A percentile compares a stretch with the other conserved stretches of the same genome.
These are phyloP conservation scores for Mucor indicus DNA, from an alignment of 371 early-diverging fungal species.

Conservation along the genomic window DNA sequence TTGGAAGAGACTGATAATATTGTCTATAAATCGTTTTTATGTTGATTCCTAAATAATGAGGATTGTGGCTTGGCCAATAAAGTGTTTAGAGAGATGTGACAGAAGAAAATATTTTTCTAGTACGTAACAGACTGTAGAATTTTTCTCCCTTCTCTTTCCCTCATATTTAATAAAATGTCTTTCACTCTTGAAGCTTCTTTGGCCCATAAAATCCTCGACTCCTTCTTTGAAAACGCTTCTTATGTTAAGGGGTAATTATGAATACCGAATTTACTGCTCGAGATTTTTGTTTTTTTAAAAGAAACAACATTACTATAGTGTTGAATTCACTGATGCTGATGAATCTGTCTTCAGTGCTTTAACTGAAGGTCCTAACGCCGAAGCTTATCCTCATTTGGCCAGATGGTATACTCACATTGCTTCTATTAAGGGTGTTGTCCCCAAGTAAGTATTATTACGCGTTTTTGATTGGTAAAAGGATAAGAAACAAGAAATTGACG, in stretches of 20 bases:
- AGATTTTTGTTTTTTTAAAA: no score
- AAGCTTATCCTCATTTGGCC: constrained; percentile 82
- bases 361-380: constrained; percentile 74
- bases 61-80: no score
- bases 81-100: no score
- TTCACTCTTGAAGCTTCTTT: constrained; percentile 62
- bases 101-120: constrained; percentile 12
- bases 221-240: constrained; percentile 76
- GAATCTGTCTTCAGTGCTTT: constrained; percentile 82
- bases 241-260: constrained; percentile 71
- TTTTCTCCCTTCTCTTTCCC: constrained; percentile 5
- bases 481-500: no score
- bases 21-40: constrained; percentile 78
- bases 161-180: constrained; percentile 47
- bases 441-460: constrained; percentile 54
- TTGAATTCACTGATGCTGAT: constrained; percentile 80
- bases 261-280: background rate
- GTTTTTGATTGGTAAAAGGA: no score
- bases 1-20: constrained; percentile 90
- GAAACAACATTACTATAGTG: no score
- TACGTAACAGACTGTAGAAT: background rate
- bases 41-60: no score
- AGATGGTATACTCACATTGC: constrained; percentile 96
- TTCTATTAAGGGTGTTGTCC: constrained; percentile 55
- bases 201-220: constrained; percentile 67